Evolutionary conservation across 345 rosid species (phyloP).

Genomic region (Chamaenerion angustifolium): DNA sequence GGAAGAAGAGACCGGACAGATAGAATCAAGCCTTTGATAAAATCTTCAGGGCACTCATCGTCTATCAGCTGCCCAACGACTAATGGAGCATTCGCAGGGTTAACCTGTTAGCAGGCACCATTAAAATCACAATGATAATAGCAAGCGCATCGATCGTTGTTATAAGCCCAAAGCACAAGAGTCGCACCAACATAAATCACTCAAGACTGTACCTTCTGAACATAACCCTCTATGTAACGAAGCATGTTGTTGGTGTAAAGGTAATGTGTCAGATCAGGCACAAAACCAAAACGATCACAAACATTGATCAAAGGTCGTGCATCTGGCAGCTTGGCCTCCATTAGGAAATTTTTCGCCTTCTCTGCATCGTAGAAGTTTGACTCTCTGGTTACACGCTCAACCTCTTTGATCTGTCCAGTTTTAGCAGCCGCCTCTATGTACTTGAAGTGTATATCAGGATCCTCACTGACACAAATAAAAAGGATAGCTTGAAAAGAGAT

Average conservation of each 20-base stretch:
- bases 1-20: slow-evolving; percentile 33
- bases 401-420: slow-evolving; percentile 15
- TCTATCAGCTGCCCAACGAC: slow-evolving; percentile 46
- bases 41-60: no score
- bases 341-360: no score
- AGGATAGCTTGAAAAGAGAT: slow-evolving; percentile 44
- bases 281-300: slow-evolving; percentile 95
- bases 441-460: slow-evolving; percentile 94
- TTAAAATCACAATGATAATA: no score
- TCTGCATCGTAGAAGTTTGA: no score
- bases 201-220: no score
- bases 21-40: no score
- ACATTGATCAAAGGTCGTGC: slow-evolving; percentile 93
- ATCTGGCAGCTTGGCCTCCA: background rate
- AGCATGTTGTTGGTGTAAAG: slow-evolving; percentile 11
- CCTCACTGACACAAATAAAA: slow-evolving; percentile 50
- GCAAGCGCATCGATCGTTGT: no score
- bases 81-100: slow-evolving; percentile 89
- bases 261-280: slow-evolving; percentile 89
- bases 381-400: no score
- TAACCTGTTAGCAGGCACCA: slow-evolving; percentile 56
- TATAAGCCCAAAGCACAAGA: no score
- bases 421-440: slow-evolving; percentile 97
- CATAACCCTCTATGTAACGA: no score
- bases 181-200: no score